Evolutionary conservation across 78 protist genomes (phyloP).

Genomic region (Diacronema lutheri): DNA sequence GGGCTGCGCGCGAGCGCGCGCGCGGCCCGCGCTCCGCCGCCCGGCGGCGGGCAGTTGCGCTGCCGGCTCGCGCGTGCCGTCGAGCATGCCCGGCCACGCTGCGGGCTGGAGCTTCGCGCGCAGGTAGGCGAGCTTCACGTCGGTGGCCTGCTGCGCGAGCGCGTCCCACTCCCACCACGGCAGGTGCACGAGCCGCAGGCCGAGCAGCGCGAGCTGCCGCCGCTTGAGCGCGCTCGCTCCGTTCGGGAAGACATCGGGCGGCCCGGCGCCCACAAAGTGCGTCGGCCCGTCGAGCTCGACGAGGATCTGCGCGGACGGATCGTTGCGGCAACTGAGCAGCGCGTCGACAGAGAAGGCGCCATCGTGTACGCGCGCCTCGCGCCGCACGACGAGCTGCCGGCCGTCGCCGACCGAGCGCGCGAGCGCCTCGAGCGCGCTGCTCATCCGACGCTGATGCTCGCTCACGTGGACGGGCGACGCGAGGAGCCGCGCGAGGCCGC

Average conservation of each 20-base stretch:
- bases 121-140: too few relatives aligned
- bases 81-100: too few relatives aligned
- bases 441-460: not conserved
- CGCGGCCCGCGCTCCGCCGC: too few relatives aligned
- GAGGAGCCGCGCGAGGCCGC: too few relatives aligned
- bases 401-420: not conserved
- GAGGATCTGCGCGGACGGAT: not conserved
- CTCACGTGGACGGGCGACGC: not conserved
- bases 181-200: not conserved
- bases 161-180: not conserved
- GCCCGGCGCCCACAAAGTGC: not conserved
- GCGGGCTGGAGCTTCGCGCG: too few relatives aligned
- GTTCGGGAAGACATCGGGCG: not conserved
- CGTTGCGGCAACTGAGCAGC: not conserved
- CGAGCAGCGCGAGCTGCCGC: not conserved
- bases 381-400: not conserved
- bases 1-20: too few relatives aligned
- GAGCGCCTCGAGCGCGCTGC: not conserved
- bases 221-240: slow-evolving; percentile 13
- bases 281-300: not conserved
- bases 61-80: too few relatives aligned
- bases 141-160: too few relatives aligned
- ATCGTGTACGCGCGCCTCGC: not conserved
- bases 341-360: not conserved
- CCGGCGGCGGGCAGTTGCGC: too few relatives aligned